Base-by-base conservation (phyloP, 371 early-diverging fungal species). In the Syncephalis plumigaleata region DNA sequence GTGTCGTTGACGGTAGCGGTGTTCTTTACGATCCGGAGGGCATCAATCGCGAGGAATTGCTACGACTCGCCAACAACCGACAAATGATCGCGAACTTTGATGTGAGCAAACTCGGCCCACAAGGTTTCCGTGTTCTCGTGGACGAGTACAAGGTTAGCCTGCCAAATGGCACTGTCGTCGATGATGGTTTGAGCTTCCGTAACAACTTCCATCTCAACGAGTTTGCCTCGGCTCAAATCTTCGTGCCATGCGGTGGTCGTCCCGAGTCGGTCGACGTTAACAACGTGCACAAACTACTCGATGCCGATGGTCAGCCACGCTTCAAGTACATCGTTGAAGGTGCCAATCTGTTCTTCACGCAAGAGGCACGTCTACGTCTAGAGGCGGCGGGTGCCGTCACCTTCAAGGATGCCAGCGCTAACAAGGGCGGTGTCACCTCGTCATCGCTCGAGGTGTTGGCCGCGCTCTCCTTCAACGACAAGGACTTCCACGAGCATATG, bases 281-380 rank as follows among this genome's bases (percentile, higher is more conserved):
- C 66, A 96, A 96, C 57, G 89, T 95, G 17, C 62, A 73, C 42
- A 44, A 58, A 36, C 65, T 96, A 36, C 66, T 93, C 47, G 78
- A 77, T 42, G 61, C 63, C 27, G 82, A 88, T 52, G 87, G 88
- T 47, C 64, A 71, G 39, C 82, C 95, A 15, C 71, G 88, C 17
- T 96, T 87, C 84, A 94, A 96, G 73, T 96, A 92, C 68, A 80
- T 96, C 61, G 93, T 95, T 39, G 97, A 96, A 67, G 97, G 97
- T 53, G 97, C 97, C 61, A 96, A 96, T 67, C 63, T 96, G 57
- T 96, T 96, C 84, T 89, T 96, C 51, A 96, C 97, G 2, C 97
- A 89, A 61, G 97, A 96, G 59, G 97, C 97, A 5, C 91, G 97
- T 64, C 75, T 96, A 36, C 82, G 87, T 22, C 71, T 96, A 27